Evolutionary conservation across 805 yeast species (phyloP), one percentile per base, ranked within the genome.

Genomic region (Nakazawaea ambrosiae): DNA sequence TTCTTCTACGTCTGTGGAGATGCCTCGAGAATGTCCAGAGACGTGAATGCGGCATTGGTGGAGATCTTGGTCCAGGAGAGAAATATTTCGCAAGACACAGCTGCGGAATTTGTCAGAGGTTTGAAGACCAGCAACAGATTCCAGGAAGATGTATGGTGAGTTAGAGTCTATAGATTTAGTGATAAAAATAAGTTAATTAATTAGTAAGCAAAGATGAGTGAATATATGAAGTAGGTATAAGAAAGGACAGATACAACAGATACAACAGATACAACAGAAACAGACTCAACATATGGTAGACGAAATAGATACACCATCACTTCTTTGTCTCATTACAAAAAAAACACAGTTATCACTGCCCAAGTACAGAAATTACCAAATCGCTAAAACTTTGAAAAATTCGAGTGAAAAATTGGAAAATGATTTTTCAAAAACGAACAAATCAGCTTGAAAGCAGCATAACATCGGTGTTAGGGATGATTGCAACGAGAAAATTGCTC

Each of bases 61-160:
- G 66, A 71, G 44, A 79, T 92, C 41, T 56, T 89, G 33, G 60
- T 78, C 32, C 57, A 71, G 39, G 74, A 75, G 46, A 79, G 89
- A 52, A 73, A 69, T n/a, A 61, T 87, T 20, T 47, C 79, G 5
- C 70, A 68, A 41, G 81, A 72, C 24, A 78, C 75, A 46, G 96
- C 95, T 11, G 73, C 75, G 38, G 92, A 82, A 42, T 66, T 83
- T 53, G 71, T 87, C 42, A 84, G 86, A 64, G 73, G 79, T 45
- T 73, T 83, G 65, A 85, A 84, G 58, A 77, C 85, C 19, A 80
- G 82, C 49, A 90, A 89, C 57, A 77, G 81, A 61, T 90, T 88
- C 60, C 98, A 90, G 65, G 97, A 92, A 64, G 98, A 90, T 69
- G 96, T 90, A 11, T 90, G 98, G 98, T 90, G 66, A 63, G 18